These are phyloP conservation scores for Calamus simplicifolius DNA, from an alignment of 176 grass and related monocot genomes.

Conservation along the genomic window DNA sequence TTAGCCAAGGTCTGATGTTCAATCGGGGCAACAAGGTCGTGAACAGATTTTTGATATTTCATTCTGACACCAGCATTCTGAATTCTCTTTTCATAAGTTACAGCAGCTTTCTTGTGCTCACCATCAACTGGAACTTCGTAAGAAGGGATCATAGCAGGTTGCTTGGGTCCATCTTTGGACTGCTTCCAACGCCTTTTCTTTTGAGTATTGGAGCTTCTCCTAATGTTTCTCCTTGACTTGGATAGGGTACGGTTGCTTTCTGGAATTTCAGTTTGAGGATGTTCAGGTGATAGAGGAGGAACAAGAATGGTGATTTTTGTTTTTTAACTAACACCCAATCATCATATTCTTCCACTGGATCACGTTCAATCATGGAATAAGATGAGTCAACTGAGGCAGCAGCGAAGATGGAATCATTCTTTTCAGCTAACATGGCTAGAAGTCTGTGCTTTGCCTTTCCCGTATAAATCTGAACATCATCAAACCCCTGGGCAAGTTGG, in stretches of 20 bases:
- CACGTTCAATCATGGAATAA: not conserved
- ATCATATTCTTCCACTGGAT: slow-evolving; percentile 8
- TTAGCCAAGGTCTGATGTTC: not conserved
- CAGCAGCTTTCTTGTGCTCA: not conserved
- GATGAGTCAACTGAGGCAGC: slow-evolving; percentile 1
- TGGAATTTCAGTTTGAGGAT: not conserved
- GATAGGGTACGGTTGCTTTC: not conserved
- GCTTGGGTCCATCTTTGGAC: not conserved
- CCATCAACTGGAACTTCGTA: not conserved
- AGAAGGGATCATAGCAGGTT: not conserved
- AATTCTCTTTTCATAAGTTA: not conserved
- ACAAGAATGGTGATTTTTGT: slow-evolving; percentile 33
- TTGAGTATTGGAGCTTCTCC: not conserved
- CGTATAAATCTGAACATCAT: no score
- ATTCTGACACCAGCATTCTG: not conserved
- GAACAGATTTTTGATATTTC: not conserved
- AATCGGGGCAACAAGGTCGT: not conserved
- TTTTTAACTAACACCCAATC: slow-evolving; percentile 35
- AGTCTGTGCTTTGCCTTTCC: no score
- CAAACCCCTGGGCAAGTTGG: no score
- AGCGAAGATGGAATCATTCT: no score
- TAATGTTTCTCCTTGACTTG: not conserved
- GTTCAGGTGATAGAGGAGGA: slow-evolving; percentile 17
- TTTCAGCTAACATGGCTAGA: no score
- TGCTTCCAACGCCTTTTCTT: slow-evolving; percentile 6